phyloP scores from a whole-genome alignment of 805 yeast genomes.

The Yarrowia alimentaria region DNA sequence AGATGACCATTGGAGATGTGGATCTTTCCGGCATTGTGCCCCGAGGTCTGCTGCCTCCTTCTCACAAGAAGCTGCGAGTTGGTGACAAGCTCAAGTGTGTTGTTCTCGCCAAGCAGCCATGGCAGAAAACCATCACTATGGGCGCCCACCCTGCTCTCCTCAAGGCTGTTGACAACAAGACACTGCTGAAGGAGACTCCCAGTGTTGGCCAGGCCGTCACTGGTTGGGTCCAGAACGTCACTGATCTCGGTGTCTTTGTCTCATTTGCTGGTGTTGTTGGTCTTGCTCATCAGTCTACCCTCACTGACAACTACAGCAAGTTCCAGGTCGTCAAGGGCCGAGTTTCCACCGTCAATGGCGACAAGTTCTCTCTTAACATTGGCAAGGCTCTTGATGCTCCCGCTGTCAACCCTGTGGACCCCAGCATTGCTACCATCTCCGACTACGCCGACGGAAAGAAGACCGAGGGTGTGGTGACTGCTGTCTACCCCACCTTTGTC shows the following conservation, averaged over 20 bases:
- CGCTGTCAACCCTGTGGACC: constrained; percentile 63
- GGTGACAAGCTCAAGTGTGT: constrained; percentile 59
- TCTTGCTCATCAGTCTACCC: constrained; percentile 61
- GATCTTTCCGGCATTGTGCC: constrained; percentile 58
- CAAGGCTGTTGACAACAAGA: constrained; percentile 52
- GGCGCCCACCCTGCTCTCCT: constrained; percentile 67
- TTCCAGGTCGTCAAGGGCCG: constrained; percentile 71
- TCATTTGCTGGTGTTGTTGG: constrained; percentile 84
- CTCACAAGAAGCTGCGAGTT: constrained; percentile 57
- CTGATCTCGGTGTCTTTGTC: constrained; percentile 79
- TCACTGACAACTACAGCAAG: constrained; percentile 51
- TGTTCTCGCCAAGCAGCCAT: constrained; percentile 63
- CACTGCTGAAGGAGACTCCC: constrained; percentile 56
- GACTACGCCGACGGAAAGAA: constrained; percentile 61
- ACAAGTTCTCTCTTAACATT: constrained; percentile 41
- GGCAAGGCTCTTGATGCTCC: constrained; percentile 55
- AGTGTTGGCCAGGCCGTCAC: constrained; percentile 50
- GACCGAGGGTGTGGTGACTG: constrained; percentile 59
- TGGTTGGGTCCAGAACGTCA: constrained; percentile 77
- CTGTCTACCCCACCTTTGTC: constrained; percentile 69
- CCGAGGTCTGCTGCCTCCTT: constrained; percentile 49
- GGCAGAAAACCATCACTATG: constrained; percentile 58
- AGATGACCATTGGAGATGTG: constrained; percentile 49
- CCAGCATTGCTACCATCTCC: constrained; percentile 45
- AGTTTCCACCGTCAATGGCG: constrained; percentile 66